Base-by-base conservation (phyloP, 371 early-diverging fungal genomes). In the Rhizopus stolonifer region DNA sequence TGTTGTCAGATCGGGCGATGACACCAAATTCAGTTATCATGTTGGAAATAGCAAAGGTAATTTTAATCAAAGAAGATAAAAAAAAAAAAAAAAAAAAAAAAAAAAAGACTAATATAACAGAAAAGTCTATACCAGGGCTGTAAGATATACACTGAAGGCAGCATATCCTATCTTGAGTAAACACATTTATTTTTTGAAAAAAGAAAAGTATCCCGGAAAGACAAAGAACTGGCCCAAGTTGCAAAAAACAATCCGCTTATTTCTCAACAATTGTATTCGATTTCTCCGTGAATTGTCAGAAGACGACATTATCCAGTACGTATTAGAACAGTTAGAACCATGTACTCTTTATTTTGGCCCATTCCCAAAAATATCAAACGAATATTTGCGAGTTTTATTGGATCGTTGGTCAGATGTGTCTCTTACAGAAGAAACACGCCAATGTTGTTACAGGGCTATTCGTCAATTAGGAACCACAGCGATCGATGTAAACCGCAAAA, bases 231-330 rank as follows among this genome's bases (percentile, higher is more conserved):
- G 94, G 93, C 80, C 72, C 45, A 79, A 81, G 10, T 58, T 93
- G 9, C 80, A 86, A 52, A 85, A 86, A 29, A 71, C 91, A 14
- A 82, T 89, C 52, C 89, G 86, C 56, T 80, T 91, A 2, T 94
- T 83, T 60, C 64, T 94, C 24, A 80, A 80, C 51, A 88, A 81
- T 52, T 67, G 86, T 3, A 64, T 94, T 11, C 81, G 84, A 64
- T 77, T 93, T 56, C 69, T 94, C 47, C 80, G 81, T 49, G 86
- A 90, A 52, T 70, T 92, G 66, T 83, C 93, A 13, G 89, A 94
- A 43, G 72, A 85, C 25, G 83, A 81, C 25, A 87, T 95, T 80
- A 69, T 92, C 33, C 75, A 83, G 53, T 91, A 87, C 65, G 72
- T 91, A 24, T 64, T 95, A 46, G 83, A 86, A 21, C 84, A 93